Percentiles rank a stretch among this genome's conserved stretches.
phyloP scores from a whole-genome alignment of 345 rosid species.

The Moricandia moricandioides region DNA sequence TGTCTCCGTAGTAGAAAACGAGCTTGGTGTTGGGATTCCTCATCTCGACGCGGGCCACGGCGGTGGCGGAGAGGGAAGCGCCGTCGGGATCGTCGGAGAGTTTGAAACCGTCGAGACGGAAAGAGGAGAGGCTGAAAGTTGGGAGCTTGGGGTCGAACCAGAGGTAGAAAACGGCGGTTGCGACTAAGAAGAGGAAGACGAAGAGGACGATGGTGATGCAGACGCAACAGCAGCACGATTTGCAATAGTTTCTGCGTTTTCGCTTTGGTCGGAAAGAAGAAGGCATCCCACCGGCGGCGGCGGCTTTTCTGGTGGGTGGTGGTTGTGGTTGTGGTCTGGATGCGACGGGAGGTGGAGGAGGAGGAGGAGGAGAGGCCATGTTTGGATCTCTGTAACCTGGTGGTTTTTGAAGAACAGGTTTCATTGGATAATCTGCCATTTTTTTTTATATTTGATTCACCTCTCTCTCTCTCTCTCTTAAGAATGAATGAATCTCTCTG shows the following conservation, averaged over 20 bases:
- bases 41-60: slow-evolving; percentile 54
- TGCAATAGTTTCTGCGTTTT: slow-evolving; percentile 45
- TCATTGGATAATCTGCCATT: slow-evolving; percentile 22
- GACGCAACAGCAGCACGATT: slow-evolving; percentile 57
- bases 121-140: slow-evolving; percentile 55
- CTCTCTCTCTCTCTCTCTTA: not conserved
- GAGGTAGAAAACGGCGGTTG: slow-evolving; percentile 52
- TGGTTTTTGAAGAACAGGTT: slow-evolving; percentile 62
- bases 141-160: slow-evolving; percentile 84
- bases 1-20: slow-evolving; percentile 47
- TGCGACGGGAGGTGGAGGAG: slow-evolving; percentile 23
- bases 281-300: slow-evolving; percentile 31
- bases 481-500: not conserved
- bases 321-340: not conserved
- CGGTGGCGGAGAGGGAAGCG: slow-evolving; percentile 43
- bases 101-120: slow-evolving; percentile 48
- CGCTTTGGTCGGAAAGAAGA: slow-evolving; percentile 47
- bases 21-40: slow-evolving; percentile 63
- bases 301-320: slow-evolving; percentile 38
- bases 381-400: slow-evolving; percentile 72
- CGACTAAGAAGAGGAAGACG: slow-evolving; percentile 39
- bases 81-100: slow-evolving; percentile 54
- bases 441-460: not conserved
- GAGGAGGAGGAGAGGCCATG: not conserved
- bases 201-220: slow-evolving; percentile 37